Conservation (phyloP, 1,284 basidiomycete species). For the Cryptococcus hybrid region DNA sequence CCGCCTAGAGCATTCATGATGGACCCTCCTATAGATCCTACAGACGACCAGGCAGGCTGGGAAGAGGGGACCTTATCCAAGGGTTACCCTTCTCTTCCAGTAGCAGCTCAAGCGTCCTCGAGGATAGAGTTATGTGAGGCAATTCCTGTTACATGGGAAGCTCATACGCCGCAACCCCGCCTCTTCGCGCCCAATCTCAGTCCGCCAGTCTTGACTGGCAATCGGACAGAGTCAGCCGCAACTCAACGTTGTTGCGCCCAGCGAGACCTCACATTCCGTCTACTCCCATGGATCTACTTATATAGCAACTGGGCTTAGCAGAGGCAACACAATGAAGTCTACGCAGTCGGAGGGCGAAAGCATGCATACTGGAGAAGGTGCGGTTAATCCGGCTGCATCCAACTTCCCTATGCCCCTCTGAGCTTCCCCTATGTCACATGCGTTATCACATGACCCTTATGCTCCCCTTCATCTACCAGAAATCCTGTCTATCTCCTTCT, state of each 20-base stretch:
- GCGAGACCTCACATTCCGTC: neutral
- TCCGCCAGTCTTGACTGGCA: neutral
- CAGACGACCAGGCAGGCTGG: too few relatives aligned
- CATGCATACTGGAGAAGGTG: neutral
- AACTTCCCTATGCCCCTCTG: conserved; percentile 1
- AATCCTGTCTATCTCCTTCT: neutral
- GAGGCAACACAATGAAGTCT: conserved; percentile 2
- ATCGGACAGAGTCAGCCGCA: neutral
- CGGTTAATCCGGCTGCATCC: neutral
- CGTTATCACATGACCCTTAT: neutral
- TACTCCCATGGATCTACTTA: conserved; percentile 2
- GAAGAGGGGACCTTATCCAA: neutral
- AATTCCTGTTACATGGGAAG: neutral
- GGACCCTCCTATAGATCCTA: neutral
- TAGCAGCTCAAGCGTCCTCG: neutral
- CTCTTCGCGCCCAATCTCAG: neutral
- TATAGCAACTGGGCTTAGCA: neutral
- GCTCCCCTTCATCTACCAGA: neutral
- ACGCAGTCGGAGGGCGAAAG: neutral
- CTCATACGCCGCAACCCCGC: neutral
- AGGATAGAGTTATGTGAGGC: neutral
- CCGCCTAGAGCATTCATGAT: conserved; percentile 1
- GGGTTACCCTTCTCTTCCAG: neutral
- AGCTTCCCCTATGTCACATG: neutral
- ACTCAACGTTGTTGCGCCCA: neutral